phyloP scores from a whole-genome alignment of 2,329 filamentous ascomycete genomes.

The Aspergillus thermomutatus region DNA sequence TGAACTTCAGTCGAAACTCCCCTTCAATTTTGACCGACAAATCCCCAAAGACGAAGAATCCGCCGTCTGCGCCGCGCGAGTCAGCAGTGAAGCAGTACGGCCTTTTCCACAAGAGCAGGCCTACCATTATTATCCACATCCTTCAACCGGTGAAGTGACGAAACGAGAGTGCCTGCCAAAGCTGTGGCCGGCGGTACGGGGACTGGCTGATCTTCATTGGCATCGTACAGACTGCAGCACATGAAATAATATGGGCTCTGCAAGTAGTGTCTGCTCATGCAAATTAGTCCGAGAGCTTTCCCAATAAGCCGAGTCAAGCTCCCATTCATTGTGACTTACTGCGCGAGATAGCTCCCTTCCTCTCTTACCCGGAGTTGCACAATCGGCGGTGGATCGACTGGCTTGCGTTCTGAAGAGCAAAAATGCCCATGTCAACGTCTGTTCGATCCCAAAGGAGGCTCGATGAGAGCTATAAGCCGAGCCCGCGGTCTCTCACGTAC shows the following conservation, averaged over 20 bases:
- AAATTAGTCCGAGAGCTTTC: slow-evolving; percentile 11
- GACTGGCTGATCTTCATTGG: slow-evolving; percentile 45
- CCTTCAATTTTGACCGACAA: slow-evolving; percentile 75
- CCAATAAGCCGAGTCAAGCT: not conserved
- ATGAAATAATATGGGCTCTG: slow-evolving; percentile 65
- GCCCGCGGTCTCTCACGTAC: slow-evolving; percentile 40
- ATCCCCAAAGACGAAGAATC: slow-evolving; percentile 89
- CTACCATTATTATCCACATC: slow-evolving; percentile 65
- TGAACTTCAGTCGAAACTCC: slow-evolving; percentile 70
- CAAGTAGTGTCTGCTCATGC: slow-evolving; percentile 52
- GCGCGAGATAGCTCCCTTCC: slow-evolving; percentile 49
- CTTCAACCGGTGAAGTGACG: slow-evolving; percentile 78
- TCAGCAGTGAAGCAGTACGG: slow-evolving; percentile 2
- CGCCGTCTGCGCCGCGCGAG: slow-evolving; percentile 55
- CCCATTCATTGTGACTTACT: slow-evolving; percentile 48
- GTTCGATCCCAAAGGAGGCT: not conserved
- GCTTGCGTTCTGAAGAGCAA: slow-evolving; percentile 65
- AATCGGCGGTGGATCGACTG: slow-evolving; percentile 80
- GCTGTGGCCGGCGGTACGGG: slow-evolving; percentile 48
- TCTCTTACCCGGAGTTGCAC: slow-evolving; percentile 63
- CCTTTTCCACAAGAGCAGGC: slow-evolving; percentile 7
- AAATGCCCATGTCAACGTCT: slow-evolving; percentile 11
- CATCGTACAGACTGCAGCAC: slow-evolving; percentile 54
- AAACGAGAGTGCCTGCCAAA: slow-evolving; percentile 70
- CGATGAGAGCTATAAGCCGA: not conserved